These are phyloP conservation scores for Kodamaea ohmeri DNA, from an alignment of 1,139 yeast species.

Conservation along the genomic window DNA sequence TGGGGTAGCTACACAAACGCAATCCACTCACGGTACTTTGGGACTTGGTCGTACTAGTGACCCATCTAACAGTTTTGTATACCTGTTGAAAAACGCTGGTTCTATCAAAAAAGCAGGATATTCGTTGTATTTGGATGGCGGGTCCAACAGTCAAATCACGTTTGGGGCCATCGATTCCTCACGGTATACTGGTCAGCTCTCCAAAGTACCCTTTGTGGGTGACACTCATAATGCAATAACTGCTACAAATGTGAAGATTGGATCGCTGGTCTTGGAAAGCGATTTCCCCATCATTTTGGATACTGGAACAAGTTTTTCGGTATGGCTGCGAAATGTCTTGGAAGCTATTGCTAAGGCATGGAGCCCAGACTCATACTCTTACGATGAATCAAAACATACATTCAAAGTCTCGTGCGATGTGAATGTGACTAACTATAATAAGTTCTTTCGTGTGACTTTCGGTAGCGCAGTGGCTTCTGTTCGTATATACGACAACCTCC, in stretches of 20 bases:
- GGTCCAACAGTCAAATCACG: conserved; percentile 10
- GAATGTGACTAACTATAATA: neutral
- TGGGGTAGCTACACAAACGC: conserved; percentile 6
- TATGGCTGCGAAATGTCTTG: conserved; percentile 35
- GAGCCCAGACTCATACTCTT: conserved; percentile 1
- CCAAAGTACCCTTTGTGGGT: conserved; percentile 8
- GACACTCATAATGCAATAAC: neutral
- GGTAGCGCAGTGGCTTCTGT: conserved; percentile 1
- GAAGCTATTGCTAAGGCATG: conserved; percentile 8
- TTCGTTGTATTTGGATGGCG: conserved; percentile 21
- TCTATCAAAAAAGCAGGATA: conserved; percentile 20
- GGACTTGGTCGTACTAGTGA: conserved; percentile 9
- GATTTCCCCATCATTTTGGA: conserved; percentile 40
- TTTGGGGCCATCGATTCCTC: conserved; percentile 22
- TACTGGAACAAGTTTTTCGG: conserved; percentile 64
- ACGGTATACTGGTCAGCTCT: conserved; percentile 17
- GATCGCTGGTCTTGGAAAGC: neutral
- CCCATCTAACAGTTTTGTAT: conserved; percentile 9
- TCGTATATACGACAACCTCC: conserved; percentile 1
- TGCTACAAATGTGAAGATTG: neutral
- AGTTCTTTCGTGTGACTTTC: neutral
- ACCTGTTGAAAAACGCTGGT: conserved; percentile 20
- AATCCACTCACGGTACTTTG: conserved; percentile 2
- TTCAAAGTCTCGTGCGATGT: conserved; percentile 6
- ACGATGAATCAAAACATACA: neutral